Conservation (phyloP, 176 grass and related monocot genomes). For the Triticum timopheevii region DNA sequence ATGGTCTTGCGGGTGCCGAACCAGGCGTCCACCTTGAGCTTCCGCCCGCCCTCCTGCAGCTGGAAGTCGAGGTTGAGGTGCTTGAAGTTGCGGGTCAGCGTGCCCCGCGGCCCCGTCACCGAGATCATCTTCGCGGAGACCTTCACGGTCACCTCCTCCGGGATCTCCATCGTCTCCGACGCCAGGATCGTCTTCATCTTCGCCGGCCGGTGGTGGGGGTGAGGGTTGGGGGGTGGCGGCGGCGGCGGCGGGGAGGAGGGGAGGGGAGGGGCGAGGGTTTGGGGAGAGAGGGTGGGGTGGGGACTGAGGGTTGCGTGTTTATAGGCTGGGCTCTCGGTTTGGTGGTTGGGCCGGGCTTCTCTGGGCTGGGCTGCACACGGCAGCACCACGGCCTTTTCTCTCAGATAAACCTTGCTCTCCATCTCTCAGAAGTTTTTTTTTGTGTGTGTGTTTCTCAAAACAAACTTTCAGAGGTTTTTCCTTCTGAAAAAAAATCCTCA, state of each 20-base stretch:
- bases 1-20: slow-evolving; percentile 88
- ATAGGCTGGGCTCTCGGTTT: neutral
- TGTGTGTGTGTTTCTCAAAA: no score
- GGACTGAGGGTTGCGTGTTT: neutral
- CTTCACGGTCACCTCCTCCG: slow-evolving; percentile 67
- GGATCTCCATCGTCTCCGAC: slow-evolving; percentile 81
- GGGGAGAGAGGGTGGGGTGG: neutral
- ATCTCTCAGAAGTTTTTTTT: no score
- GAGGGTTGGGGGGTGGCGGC: neutral
- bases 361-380: neutral
- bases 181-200: slow-evolving; percentile 91
- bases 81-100: slow-evolving; percentile 87
- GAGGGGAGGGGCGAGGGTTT: neutral
- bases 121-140: slow-evolving; percentile 67
- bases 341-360: neutral
- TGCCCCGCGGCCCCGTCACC: slow-evolving; percentile 76
- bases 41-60: slow-evolving; percentile 64
- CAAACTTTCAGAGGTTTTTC: no score
- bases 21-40: slow-evolving; percentile 95
- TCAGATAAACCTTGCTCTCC: neutral
- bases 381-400: neutral
- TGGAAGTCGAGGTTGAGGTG: slow-evolving; percentile 97
- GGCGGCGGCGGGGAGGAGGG: neutral
- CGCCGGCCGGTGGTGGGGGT: slow-evolving; percentile 2
- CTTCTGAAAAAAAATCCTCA: no score